These are phyloP conservation scores for Pichia inconspicua DNA, from an alignment of 1,139 yeast species.

Conservation along the genomic window DNA sequence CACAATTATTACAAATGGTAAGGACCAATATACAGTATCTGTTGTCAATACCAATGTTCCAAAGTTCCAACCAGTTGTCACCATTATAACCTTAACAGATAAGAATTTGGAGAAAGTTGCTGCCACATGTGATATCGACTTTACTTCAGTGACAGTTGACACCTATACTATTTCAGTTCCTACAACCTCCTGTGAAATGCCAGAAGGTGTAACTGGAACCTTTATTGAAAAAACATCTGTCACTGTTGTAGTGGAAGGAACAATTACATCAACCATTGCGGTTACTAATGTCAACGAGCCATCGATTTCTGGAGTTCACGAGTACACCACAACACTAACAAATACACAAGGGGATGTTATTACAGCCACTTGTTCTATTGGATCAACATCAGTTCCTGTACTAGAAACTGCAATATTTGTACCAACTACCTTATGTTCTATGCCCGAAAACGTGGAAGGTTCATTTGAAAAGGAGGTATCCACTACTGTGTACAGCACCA, in stretches of 20 bases:
- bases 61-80: neutral
- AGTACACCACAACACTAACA: neutral
- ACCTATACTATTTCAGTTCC: neutral
- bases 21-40: neutral
- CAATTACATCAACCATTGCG: neutral
- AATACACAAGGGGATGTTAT: neutral
- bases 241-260: neutral
- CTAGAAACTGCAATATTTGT: neutral
- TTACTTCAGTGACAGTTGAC: neutral
- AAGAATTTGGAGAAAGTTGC: neutral
- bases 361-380: neutral
- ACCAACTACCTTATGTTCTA: neutral
- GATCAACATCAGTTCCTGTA: neutral
- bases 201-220: neutral
- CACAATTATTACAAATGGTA: too few species aligned
- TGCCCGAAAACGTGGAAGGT: neutral
- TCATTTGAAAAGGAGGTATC: neutral
- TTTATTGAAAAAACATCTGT: neutral
- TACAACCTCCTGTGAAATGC: neutral
- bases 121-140: neutral
- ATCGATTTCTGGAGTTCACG: neutral
- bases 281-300: neutral
- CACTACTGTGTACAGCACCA: neutral
- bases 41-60: neutral
- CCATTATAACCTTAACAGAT: neutral